Percentiles rank a stretch among this genome's conserved stretches.
Conservation (phyloP, 345 rosid species). For the Chamaenerion angustifolium region DNA sequence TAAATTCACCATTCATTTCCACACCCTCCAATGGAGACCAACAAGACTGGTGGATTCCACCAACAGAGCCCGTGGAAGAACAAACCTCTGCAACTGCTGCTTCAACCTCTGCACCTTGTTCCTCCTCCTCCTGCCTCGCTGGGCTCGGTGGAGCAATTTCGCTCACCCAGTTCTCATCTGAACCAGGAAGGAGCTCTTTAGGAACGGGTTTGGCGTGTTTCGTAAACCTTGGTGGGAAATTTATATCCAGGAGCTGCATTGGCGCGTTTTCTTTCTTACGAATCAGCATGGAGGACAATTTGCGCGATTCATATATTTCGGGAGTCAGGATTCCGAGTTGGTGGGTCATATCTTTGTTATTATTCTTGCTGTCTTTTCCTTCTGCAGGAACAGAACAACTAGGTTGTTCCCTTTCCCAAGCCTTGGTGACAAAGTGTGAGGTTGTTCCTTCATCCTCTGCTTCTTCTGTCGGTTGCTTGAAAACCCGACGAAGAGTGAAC, state of each 20-base stretch:
- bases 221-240: constrained; percentile 51
- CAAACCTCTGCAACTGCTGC: constrained; percentile 28
- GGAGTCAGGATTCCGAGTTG: constrained; percentile 78
- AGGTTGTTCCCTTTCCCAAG: constrained; percentile 27
- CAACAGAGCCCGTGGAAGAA: constrained; percentile 55
- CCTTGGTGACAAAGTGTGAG: constrained; percentile 23
- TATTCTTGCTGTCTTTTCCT: constrained; percentile 26
- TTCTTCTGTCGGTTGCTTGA: constrained; percentile 45
- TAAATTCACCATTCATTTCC: constrained; percentile 33
- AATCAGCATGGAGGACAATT: constrained; percentile 52
- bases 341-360: constrained; percentile 34
- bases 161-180: constrained; percentile 18
- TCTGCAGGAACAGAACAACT: constrained; percentile 25
- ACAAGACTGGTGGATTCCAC: constrained; percentile 47
- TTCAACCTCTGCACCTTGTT: constrained; percentile 14
- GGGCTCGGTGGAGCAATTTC: constrained; percentile 14
- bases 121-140: constrained; percentile 18
- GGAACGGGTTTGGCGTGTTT: constrained; percentile 18
- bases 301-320: constrained; percentile 72
- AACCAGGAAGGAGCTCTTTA: constrained; percentile 17
- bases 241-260: constrained; percentile 75
- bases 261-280: constrained; percentile 39
- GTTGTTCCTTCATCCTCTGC: constrained; percentile 31
- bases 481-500: constrained; percentile 66
- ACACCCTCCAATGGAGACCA: constrained; percentile 30